Percentiles rank a stretch among this genome's conserved stretches.
Conservation (phyloP, 306 rosid genomes). For the Cucumis sativus region DNA sequence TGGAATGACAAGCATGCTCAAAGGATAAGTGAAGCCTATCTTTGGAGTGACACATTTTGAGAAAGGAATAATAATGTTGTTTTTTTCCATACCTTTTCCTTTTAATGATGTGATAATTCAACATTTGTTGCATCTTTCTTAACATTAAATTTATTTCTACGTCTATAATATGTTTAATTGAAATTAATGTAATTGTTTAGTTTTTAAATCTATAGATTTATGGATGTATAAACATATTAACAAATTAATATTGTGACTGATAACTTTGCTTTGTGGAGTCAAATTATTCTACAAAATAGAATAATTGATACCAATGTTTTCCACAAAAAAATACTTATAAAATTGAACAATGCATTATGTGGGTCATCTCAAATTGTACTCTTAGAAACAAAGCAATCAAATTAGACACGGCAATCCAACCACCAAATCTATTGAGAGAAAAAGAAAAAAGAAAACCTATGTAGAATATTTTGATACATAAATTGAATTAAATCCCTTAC, state of each 20-base stretch:
- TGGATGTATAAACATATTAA: neutral
- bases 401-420: slow-evolving; percentile 6
- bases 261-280: neutral
- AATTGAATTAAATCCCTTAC: neutral
- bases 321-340: neutral
- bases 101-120: too few species aligned
- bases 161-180: too few species aligned
- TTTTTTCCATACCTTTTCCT: neutral
- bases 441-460: neutral
- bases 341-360: neutral
- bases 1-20: neutral
- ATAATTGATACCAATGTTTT: neutral
- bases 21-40: neutral
- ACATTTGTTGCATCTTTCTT: too few species aligned
- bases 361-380: slow-evolving; percentile 2
- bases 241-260: too few species aligned
- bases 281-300: neutral
- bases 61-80: neutral
- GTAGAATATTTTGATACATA: neutral
- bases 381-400: neutral
- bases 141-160: too few species aligned
- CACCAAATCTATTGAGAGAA: neutral
- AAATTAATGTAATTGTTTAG: too few species aligned
- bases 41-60: neutral
- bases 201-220: neutral